These are phyloP conservation scores for Aaosphaeria pasadenensis DNA, from an alignment of 2,329 filamentous ascomycete genomes.

Conservation along the genomic window DNA sequence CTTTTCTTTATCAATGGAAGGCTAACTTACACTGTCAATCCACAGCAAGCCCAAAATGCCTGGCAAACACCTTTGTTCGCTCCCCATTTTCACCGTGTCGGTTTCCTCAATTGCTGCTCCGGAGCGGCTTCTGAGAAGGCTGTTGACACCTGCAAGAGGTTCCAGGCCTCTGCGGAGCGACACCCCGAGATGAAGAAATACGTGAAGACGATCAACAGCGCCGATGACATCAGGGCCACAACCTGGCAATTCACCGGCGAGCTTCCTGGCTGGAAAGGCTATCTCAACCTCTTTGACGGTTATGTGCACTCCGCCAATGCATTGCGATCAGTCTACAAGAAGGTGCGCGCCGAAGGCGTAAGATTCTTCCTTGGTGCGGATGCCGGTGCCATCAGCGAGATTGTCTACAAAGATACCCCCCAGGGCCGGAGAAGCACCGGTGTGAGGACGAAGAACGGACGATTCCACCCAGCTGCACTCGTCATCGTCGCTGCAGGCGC, in stretches of 20 bases:
- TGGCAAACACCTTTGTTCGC: background rate
- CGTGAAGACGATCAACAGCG: constrained; percentile 9
- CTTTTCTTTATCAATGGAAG: too few species aligned
- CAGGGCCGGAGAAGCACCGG: constrained; percentile 31
- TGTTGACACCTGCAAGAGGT: background rate
- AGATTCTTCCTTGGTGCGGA: constrained; percentile 5
- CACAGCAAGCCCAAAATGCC: background rate
- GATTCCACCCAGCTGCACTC: constrained; percentile 29
- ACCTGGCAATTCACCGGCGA: background rate
- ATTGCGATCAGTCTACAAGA: constrained; percentile 43
- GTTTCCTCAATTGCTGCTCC: background rate
- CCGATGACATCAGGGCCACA: background rate
- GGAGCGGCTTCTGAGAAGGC: background rate
- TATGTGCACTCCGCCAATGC: constrained; percentile 57
- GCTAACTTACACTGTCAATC: background rate
- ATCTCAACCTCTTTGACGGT: constrained; percentile 56
- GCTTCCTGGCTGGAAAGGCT: constrained; percentile 52
- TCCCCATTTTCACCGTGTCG: background rate
- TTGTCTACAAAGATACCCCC: constrained; percentile 37
- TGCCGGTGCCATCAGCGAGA: constrained; percentile 35
- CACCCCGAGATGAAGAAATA: background rate
- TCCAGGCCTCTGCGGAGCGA: background rate
- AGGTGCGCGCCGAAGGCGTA: background rate
- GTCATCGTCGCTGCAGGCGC: constrained; percentile 55
- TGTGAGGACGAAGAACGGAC: constrained; percentile 39